Base-by-base conservation (phyloP, 257 asterid genomes). In the Lithospermum erythrorhizon region DNA sequence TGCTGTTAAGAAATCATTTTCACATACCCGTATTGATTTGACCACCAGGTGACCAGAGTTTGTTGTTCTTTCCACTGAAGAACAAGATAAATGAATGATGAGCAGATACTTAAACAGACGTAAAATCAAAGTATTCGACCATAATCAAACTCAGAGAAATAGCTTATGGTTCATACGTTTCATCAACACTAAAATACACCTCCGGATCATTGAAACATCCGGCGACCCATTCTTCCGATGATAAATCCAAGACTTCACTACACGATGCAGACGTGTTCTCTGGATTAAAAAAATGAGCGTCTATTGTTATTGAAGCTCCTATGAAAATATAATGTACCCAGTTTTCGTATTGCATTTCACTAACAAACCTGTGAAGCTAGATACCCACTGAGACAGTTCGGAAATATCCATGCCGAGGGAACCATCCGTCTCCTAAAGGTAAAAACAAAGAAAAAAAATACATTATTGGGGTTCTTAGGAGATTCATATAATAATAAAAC, bases 161-260 rank as follows among this genome's bases (percentile, higher is more conserved):
- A 14, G 60, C 52, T 37, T 6, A 66, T 67, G 57, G 21, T 68
- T 75, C 94, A 23, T 82, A 88, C 98, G 70, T 57, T 70, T 83
- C 84, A 63, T 81, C 86, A 9, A 72, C 55, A 66, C 68, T 64
- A 53, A 62, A 30, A 45, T 67, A 65, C 74, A 73, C 66, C 57
- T 76, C 82, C 20, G 80, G 48, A 64, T 88, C 95, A 24, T 71
- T 84, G 52, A 88, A 73, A 82, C 96, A 88, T 65, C 79, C 79
- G 4, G 87, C 81, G 59, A 85, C 81, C 96, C 96, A 91, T 29
- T 85, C 85, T 78, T 91, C 96, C 9, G 90, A 69, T 20, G 95
- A 74, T 11, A 77, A 93, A 68, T 86, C 94, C 75, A 86, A 72
- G 61, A 70, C 71, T 65, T 79, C 87, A 30, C 73, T 75, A 64